Evolutionary conservation across 2,329 filamentous ascomycete species (phyloP), one percentile per base, ranked within the genome.

Genomic region (Rhynchosporium secalis): DNA sequence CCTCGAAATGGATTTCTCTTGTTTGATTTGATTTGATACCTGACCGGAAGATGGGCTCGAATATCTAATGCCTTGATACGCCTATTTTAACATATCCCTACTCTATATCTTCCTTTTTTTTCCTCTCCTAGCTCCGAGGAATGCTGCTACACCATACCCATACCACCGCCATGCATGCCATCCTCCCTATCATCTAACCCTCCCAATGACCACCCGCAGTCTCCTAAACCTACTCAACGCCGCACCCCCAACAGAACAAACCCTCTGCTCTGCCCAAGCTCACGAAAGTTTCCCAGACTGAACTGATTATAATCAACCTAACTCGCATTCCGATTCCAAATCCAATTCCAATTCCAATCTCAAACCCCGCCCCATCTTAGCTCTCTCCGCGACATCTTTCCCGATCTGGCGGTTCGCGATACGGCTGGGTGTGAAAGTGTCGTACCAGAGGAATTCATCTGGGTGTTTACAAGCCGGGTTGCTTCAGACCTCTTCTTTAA

Each of bases 401-500:
- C 75, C 76, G 28, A 78, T 69, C 47, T 68, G 69, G 12, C 67
- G 60, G 3, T 78, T 76, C 15, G 75, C 78, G 28, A 72, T 70
- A 45, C 66, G 65, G 13, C 75, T 75, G 3, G 85, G 72, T 0
- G 76, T 80, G 47, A 83, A 83, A 0, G 76, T 74, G 55, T 82
- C 81, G 71, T 79, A 81, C 70, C 84, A 86, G 2, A 86, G 73
- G 63, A 82, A 80, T 12, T 79, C 74, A 13, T 79, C 72, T 6
- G 70, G 70, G 2, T 65, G 45, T 4, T 65, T 65, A 68, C 83
- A 85, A 31, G 20, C 20, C 20, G 20, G 20, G 20, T 20, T 20
- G 75, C 61, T 3, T 15, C 46, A 67, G 46, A 28, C 72, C 70
- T 28, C 69, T 36, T 36, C 33, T 36, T 20, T 20, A 20, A 20